Evolutionary conservation across 495 filamentous ascomycete genomes (phyloP), one percentile per base, ranked within the genome.

Genomic region (Penicillium longicatenatum): DNA sequence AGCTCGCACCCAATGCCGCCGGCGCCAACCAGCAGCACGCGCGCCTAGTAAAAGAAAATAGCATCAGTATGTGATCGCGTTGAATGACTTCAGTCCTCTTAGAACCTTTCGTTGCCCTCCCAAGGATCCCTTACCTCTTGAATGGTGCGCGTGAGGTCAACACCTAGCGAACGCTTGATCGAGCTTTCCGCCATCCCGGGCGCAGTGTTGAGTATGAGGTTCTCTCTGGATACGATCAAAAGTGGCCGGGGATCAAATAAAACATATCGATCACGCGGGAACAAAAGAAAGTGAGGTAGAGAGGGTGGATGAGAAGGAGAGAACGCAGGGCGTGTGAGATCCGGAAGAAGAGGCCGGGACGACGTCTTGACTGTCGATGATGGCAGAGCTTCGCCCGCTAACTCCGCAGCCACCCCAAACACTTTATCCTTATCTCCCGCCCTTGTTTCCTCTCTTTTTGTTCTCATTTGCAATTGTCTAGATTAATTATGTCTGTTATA

Each of bases 1-100:
- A 99, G 84, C 73, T 99, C 94, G 74, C 94, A 99, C 55, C 94
- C 94, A 68, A 99, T 98, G 42, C 94, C 94, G 57, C 94, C 94
- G 44, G 94, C 94, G 59, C 94, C 94, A 45, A 99, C 93, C 78
- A 99, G 90, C 21, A 99, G 79, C 30, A 97, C 89, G 44, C 88
- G 89, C 50, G 93, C 84, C 93, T 96, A 78, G 22, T 42, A 8
- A 39, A 35, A 19, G 20, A 54, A 43, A 50, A 16, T 49, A 8
- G 35, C 14, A 60, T 75, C 46, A 70, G 60, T 19, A 55, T 35
- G n/a, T 9, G 43, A 35, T 51, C 52, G 30, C 22, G 52, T 21
- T 20, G 42, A 26, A 35, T 39, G 14, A n/a, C 5, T 21, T 14
- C 22, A 21, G 22, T 14, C 21, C 14, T 20, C 21, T 9, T 11